Evolutionary conservation across 495 filamentous ascomycete genomes (phyloP), one percentile per base, ranked within the genome.

Genomic region (Aspergillus leporis): DNA sequence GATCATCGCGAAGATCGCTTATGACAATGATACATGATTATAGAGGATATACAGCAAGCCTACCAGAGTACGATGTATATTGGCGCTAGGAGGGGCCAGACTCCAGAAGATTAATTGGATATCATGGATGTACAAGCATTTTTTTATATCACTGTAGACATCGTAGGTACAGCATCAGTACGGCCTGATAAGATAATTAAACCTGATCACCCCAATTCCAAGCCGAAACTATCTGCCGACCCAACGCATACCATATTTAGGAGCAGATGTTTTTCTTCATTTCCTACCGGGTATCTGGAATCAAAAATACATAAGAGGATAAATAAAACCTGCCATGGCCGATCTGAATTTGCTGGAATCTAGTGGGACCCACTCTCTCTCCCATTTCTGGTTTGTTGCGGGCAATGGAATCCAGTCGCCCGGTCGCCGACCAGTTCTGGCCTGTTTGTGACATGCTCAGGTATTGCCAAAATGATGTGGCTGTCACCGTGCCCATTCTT

Each of bases 261-360:
- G 43, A 21, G 43, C 43, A 22, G 21, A 47, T 47, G 7, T 47
- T 47, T 22, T 23, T 47, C 43, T 23, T 23, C 19, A 47, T 22
- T 47, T 47, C 19, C 19, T 1, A 23, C 13, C 6, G 43, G 23
- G 22, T 32, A 31, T 21, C 25, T 18, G 5, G 48, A 51, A 51
- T 51, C 25, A n/a, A n/a, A n/a, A n/a, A n/a, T n/a, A n/a, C n/a
- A n/a, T n/a, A n/a, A n/a, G 22, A 14, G 40, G 38, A 47, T 47
- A 47, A 23, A 47, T 47, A 22, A 23, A 47, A 45, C 56, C 54
- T 57, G 57, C 60, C 50, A 57, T 60, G 54, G 53, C 47, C 46
- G 45, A 63, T 59, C 53, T 56, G 56, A 65, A 60, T 62, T 62
- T 59, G 53, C 47, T 54, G 53, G 41, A 60, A 52, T 63, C 38